A percentile compares a stretch with the other conserved stretches of the same genome.
Evolutionary conservation across 495 filamentous ascomycete species (phyloP).

Genomic region (Aspergillus asperescens): DNA sequence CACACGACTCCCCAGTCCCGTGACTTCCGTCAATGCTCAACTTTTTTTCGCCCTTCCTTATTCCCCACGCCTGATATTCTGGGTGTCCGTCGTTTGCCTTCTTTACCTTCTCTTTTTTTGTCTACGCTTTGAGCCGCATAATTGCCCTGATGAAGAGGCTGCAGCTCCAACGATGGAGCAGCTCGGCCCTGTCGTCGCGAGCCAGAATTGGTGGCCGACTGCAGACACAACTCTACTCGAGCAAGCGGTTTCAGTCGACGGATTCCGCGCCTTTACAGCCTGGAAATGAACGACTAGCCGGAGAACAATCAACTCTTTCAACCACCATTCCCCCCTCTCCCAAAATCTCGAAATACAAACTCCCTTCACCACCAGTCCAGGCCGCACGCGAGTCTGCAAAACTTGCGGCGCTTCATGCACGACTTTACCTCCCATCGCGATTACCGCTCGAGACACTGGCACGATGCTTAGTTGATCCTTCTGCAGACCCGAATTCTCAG

Average conservation of each 20-base stretch:
- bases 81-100: constrained; percentile 6
- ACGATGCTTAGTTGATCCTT: constrained; percentile 74
- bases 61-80: constrained; percentile 9
- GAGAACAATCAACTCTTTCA: constrained; percentile 22
- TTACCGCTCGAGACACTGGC: constrained; percentile 83
- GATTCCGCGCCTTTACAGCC: constrained; percentile 29
- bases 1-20: constrained; percentile 38
- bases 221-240: constrained; percentile 38
- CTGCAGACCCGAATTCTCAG: constrained; percentile 66
- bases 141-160: constrained; percentile 60
- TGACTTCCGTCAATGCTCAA: constrained; percentile 43
- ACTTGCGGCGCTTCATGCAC: constrained; percentile 88
- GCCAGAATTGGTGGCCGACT: constrained; percentile 46
- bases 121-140: constrained; percentile 3
- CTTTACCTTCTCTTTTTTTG: constrained; percentile 8
- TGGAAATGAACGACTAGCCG: constrained; percentile 19
- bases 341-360: constrained; percentile 34
- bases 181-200: constrained; percentile 59
- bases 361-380: constrained; percentile 62
- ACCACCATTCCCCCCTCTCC: constrained; percentile 18
- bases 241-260: constrained; percentile 37
- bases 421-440: constrained; percentile 73
- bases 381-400: constrained; percentile 74
- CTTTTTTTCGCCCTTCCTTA: constrained; percentile 33
- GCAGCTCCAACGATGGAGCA: constrained; percentile 65